Percentiles rank a stretch among this genome's conserved stretches.
Evolutionary conservation across 768 basidiomycete genomes (phyloP).

Genomic region (Coprinopsis marcescibilis): DNA sequence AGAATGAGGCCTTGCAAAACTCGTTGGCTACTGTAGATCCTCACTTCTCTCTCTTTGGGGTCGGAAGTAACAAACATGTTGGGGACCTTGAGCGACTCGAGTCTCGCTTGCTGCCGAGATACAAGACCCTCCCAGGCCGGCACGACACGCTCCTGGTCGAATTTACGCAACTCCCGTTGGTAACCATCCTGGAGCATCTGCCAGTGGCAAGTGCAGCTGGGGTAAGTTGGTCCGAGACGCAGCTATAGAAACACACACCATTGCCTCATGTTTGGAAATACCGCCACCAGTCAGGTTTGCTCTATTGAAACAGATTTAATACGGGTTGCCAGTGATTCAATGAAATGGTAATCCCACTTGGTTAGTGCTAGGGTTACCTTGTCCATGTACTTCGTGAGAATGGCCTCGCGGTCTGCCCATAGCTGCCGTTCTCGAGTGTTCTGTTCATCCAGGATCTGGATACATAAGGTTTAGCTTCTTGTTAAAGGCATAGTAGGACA

Average conservation of each 20-base stretch:
- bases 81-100: conserved; percentile 60
- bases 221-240: conserved; percentile 3
- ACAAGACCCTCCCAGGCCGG: conserved; percentile 76
- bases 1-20: background rate
- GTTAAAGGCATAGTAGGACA: background rate
- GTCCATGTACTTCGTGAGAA: conserved; percentile 62
- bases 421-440: conserved; percentile 59
- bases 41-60: conserved; percentile 50
- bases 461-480: conserved; percentile 4
- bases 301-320: conserved; percentile 30
- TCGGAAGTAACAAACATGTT: conserved; percentile 60
- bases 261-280: conserved; percentile 64
- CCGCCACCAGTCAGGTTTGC: conserved; percentile 60
- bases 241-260: conserved; percentile 31
- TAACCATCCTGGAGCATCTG: conserved; percentile 65
- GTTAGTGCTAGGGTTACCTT: conserved; percentile 64
- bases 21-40: conserved; percentile 12
- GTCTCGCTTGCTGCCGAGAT: conserved; percentile 58
- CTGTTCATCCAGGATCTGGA: conserved; percentile 69
- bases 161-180: conserved; percentile 57
- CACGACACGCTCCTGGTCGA: conserved; percentile 65
- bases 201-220: background rate
- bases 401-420: conserved; percentile 59
- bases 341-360: conserved; percentile 38
- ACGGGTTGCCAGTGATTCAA: conserved; percentile 1